Evolutionary conservation across 768 basidiomycete genomes (phyloP), one percentile per base, ranked within the genome.

Genomic region (Tylopilus vinaceipallidus): DNA sequence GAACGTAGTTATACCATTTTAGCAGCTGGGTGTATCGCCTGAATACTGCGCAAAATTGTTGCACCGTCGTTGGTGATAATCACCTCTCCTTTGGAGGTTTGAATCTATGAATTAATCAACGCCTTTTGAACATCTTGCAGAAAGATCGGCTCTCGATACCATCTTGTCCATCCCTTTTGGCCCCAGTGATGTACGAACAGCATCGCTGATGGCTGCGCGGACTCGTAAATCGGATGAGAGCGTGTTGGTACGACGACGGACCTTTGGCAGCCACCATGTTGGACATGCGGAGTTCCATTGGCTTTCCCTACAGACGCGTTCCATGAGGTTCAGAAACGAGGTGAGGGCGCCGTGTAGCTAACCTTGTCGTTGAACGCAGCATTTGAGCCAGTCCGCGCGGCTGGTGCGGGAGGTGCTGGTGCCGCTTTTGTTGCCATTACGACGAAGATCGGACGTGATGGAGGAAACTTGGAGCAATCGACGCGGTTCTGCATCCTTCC

Each of bases 151-250:
- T 43, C 52, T 48, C 55, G 75, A 50, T 62, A 90, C 95, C 95
- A 98, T 98, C 78, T 98, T 98, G 75, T 98, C 95, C 95, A 99
- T 99, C 54, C 95, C 95, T 69, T 89, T 84, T 40, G 95, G 95
- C 13, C 95, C 95, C 59, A 99, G 73, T 36, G 95, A 98, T 38
- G 95, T 98, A 60, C 95, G 79, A 36, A 99, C 95, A 45, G 93
- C 95, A 77, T 97, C 95, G 60, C 93, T 93, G 64, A 99, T 97
- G 24, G 95, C 95, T 97, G 57, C 17, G 50, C 24, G 34, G 40
- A 44, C 47, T 29, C 39, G 32, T 43, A 6, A 64, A 42, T 43
- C 22, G 47, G 47, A 45, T 37, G 8, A 42, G 16, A 20, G 35
- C 3, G 6, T 4, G 8, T 32, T 24, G 24, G 13, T 27, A 36